A percentile compares a stretch with the other conserved stretches of the same genome.
Evolutionary conservation across 495 filamentous ascomycete genomes (phyloP).

Genomic region (Penicillium cataractarum): DNA sequence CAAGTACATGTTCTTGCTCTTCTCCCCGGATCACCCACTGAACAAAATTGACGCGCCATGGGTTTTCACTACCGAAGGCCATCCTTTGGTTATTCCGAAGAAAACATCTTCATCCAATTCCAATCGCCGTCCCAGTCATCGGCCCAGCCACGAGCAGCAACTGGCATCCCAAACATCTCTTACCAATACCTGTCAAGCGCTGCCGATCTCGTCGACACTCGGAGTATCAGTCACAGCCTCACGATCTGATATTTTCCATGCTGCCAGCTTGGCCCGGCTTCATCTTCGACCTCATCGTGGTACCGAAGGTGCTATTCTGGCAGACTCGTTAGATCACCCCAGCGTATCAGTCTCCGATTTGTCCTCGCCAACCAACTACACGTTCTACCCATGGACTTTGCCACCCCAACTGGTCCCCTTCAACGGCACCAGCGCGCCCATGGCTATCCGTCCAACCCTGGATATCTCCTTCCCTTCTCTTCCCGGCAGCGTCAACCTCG

Average conservation of each 20-base stretch:
- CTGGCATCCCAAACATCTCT: constrained; percentile 11
- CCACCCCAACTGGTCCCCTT: constrained; percentile 71
- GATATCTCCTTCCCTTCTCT: constrained; percentile 81
- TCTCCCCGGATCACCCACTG: constrained; percentile 81
- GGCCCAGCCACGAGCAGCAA: constrained; percentile 13
- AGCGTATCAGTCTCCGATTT: constrained; percentile 60
- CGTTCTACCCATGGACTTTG: constrained; percentile 91
- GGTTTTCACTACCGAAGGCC: constrained; percentile 95
- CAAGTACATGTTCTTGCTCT: constrained; percentile 92
- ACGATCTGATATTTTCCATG: constrained; percentile 87
- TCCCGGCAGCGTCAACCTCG: constrained; percentile 55
- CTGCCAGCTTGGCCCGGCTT: constrained; percentile 80
- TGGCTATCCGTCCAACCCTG: constrained; percentile 64
- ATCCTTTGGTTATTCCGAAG: constrained; percentile 84
- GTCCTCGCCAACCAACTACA: constrained; percentile 73
- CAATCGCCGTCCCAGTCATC: constrained; percentile 1
- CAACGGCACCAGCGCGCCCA: constrained; percentile 70
- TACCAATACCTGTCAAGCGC: constrained; percentile 58
- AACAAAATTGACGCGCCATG: constrained; percentile 84
- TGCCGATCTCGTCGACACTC: constrained; percentile 60
- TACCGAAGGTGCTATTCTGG: constrained; percentile 55
- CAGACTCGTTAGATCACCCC: constrained; percentile 54
- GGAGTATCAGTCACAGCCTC: constrained; percentile 80
- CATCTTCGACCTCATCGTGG: constrained; percentile 69
- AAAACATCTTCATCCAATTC: constrained; percentile 26